Base-by-base conservation (phyloP, 2,329 filamentous ascomycete species). In the Fusarium sp. region DNA sequence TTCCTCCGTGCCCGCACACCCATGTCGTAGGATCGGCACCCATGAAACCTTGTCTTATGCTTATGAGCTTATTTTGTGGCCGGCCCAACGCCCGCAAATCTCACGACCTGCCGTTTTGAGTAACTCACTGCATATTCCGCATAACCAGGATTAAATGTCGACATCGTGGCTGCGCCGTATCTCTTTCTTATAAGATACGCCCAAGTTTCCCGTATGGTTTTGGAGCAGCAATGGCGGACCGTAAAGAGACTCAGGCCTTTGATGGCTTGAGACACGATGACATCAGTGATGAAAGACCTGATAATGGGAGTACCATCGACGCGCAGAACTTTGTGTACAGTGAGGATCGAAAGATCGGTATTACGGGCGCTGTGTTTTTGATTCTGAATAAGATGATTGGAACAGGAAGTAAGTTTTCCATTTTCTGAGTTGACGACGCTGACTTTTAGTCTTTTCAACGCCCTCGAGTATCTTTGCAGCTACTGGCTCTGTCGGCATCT, bases 321-420 rank as follows among this genome's bases (percentile, higher is more conserved):
- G 74, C 90, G 83, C 38, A 84, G 60, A 79, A 78, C 10, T 84
- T 82, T 72, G 79, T 72, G 7, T 81, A 82, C 56, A 75, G 79
- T 1, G 85, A 86, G 4, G 82, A 82, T 54, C 79, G 84, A 13
- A 88, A 88, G 78, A 86, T 89, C 25, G 88, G 87, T 1, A 79
- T 89, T 33, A 85, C 84, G 0, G 87, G 87, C 6, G 84, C 87
- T 10, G 85, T 87, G 2, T 89, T 89, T 61, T 71, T 89, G 43
- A 89, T 89, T 43, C 71, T 89, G 23, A 89, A 89, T 66, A 88
- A 88, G 75, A 89, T 89, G 86, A 88, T 89, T 43, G 87, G 88
- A 16, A 88, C 88, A 4, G 88, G 87, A 75, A 88, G 87, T 88
- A 77, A 76, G 86, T 71, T 32, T 6, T 12, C 2, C 5, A 5